Base-by-base conservation (phyloP, 495 filamentous ascomycete genomes). In the Aspergillus ostianus region DNA sequence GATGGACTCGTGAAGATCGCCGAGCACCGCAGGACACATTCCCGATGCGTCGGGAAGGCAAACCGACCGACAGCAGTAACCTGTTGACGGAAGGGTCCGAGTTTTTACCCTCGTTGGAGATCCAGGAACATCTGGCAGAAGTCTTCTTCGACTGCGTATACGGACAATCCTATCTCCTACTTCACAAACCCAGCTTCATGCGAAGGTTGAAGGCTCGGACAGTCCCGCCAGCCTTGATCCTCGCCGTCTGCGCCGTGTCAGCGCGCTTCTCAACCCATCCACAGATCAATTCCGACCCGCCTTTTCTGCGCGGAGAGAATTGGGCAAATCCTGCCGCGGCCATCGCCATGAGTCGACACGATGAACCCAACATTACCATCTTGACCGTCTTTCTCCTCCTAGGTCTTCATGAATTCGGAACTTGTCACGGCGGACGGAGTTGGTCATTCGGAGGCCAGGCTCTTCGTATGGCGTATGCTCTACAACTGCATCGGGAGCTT, bases 161-260 rank as follows among this genome's bases (percentile, higher is more conserved):
- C 70, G 94, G 94, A 20, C 94, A 98, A 69, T 88, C 91, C 6
- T 98, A 97, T 69, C 90, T 92, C 59, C 75, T 98, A n/a, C 84
- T 98, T 30, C 94, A 98, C 70, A 97, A 97, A 68, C 93, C 93
- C 19, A 97, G 92, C 64, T 98, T 91, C 70, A 96, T 97, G 87
- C 82, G 93, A 57, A 88, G 89, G 62, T 77, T 95, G 59, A 85
- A 83, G 58, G 78, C 82, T 53, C 85, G 87, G 23, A 84, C 76
- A 0, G 77, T 89, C 19, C 93, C 94, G 13, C 94, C 94, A 4
- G 93, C 97, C 46, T 73, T 98, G 9, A 85, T 95, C 52, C 83
- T 98, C 5, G 90, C 92, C 18, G 90, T 98, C 19, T 97, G 94
- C 72, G 94, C 93, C 3, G 86, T 97, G 44, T 89, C 94, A 5